Base-by-base conservation (phyloP, 2,329 filamentous ascomycete genomes). In the Colletotrichum paranaense region DNA sequence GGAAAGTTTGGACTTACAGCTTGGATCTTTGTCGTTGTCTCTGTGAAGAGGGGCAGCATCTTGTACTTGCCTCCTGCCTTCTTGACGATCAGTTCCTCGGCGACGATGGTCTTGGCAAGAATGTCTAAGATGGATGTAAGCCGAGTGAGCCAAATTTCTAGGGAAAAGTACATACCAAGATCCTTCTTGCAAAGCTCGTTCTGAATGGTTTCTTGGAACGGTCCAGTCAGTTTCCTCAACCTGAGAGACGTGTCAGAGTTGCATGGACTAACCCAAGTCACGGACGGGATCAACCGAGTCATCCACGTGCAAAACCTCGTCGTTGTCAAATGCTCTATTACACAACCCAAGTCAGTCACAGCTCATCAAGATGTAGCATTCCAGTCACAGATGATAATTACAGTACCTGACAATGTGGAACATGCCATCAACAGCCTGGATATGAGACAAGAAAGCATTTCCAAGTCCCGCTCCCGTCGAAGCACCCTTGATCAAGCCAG, bases 401-500 rank as follows among this genome's bases (percentile, higher is more conserved):
- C 2, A 52, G 1, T 78, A 83, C 81, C 84, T 80, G 52, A 86
- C 84, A 76, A 86, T 81, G 73, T 86, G 84, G 76, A 81, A 86
- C 78, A 86, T 85, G 75, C 84, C 84, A 53, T 86, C 84, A 3
- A 86, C 84, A 1, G 84, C 84, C 70, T 86, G 84, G 38, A 86
- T 86, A 74, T 86, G 84, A 16, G 83, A 85, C 16, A 86, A 72
- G 75, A 86, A 86, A 2, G 84, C 83, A 75, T 86, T 86, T 75
- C 84, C 84, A 28, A 86, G 82, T 60, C 84, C 84, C 67, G 83
- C 82, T 73, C 84, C 84, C 73, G 85, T 78, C 0, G 83, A 84
- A 65, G 84, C 84, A 69, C 84, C 84, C 78, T 81, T 84, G 77
- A 86, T 86, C 72, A 86, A 76, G 2, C 84, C 84, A 24, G 84